Conservation (phyloP, 2,329 filamentous ascomycete species). For the Fusarium domesticum region DNA sequence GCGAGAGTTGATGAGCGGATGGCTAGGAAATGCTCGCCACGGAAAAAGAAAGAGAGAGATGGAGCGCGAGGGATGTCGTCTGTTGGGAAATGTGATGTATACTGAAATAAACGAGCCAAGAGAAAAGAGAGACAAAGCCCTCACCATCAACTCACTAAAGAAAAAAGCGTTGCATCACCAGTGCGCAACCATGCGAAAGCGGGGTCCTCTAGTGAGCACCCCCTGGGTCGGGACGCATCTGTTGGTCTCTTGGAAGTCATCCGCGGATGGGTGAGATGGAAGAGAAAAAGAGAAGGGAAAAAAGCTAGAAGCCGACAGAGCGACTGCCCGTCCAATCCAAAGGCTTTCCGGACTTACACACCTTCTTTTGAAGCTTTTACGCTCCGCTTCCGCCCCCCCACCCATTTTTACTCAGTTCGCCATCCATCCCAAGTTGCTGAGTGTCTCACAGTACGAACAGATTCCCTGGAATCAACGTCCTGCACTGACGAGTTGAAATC, state of each 20-base stretch:
- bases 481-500: not conserved
- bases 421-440: not conserved
- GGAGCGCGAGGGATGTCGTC: too few relatives aligned
- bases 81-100: too few relatives aligned
- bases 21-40: too few relatives aligned
- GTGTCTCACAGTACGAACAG: not conserved
- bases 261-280: not conserved
- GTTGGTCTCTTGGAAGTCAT: not conserved
- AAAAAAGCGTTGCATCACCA: slow-evolving; percentile 15
- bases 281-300: not conserved
- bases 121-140: too few relatives aligned
- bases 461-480: not conserved
- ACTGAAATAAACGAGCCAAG: too few relatives aligned
- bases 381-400: not conserved
- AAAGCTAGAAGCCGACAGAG: not conserved
- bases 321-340: not conserved
- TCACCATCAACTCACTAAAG: too few relatives aligned
- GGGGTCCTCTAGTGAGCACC: slow-evolving; percentile 12
- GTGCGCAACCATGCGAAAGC: slow-evolving; percentile 8
- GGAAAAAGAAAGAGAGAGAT: not conserved
- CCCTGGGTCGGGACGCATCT: not conserved
- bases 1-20: too few relatives aligned
- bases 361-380: too few relatives aligned
- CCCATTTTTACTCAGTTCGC: not conserved
- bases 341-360: not conserved